Evolutionary conservation across 2,329 filamentous ascomycete species (phyloP), one percentile per base, ranked within the genome.

Genomic region (Ophiocordyceps australis): DNA sequence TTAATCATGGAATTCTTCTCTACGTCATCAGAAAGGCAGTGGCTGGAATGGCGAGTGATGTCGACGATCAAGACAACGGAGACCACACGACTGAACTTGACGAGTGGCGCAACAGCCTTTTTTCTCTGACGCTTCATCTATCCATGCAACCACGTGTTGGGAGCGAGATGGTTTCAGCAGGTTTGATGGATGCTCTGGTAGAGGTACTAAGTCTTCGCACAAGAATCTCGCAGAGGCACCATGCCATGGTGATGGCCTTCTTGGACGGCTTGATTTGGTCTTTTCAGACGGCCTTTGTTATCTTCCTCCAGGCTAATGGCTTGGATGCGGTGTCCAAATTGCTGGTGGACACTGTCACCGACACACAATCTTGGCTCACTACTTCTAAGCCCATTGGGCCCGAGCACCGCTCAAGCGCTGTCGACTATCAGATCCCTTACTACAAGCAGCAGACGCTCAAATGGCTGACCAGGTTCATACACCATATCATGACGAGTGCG

Each of bases 391-490:
- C 82, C 9, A 82, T 89, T 33, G 67, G 70, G 6, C 50, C 61
- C 9, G 59, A 74, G 26, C 54, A 60, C 27, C 82, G 78, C 49
- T 92, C 83, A 8, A 74, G 76, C 29, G 66, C 78, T 15, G 82
- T 91, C 23, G 91, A 99, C 51, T 99, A 94, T 45, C 68, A 82
- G 40, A 83, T 95, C 27, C 82, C 85, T 0, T 94, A 82, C 46
- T 82, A 83, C 45, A 78, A 92, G 38, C 89, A 95, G 45, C 82
- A 93, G 47, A 86, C 82, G 12, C 61, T 98, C 17, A 85, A 91
- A 42, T 91, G 81, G 71, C 60, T 94, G 23, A 76, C 98, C 49
- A 94, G 93, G 48, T 93, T 95, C 43, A 77, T 93, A 34, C 85
- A 93, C 38, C 85, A 95, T 46, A 76, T 95, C 55, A 92, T 95